Conservation (phyloP, 2,329 filamentous ascomycete genomes). For the Pseudogymnoascus sp. region DNA sequence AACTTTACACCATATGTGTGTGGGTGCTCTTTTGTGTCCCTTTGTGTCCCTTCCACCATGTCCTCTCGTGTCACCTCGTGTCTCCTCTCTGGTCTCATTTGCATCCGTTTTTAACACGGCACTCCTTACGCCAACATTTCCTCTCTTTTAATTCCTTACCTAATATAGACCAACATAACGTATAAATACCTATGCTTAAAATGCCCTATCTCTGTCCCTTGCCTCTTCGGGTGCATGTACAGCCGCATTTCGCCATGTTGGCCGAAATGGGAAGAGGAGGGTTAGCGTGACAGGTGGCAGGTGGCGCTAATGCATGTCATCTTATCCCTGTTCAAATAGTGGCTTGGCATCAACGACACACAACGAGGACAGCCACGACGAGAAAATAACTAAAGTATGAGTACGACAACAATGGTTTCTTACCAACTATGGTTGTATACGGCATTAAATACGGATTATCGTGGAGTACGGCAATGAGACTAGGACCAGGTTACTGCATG, state of each 20-base stretch:
- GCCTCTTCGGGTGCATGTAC: not conserved
- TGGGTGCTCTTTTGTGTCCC: not conserved
- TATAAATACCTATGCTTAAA: not conserved
- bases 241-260: not conserved
- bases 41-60: not conserved
- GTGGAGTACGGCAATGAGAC: not conserved
- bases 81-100: not conserved
- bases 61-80: not conserved
- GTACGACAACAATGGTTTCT: not conserved
- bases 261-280: not conserved
- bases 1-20: not conserved
- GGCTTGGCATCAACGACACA: not conserved
- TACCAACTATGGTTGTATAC: not conserved
- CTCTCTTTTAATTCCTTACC: not conserved
- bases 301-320: not conserved
- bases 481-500: not conserved
- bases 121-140: not conserved
- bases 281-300: not conserved
- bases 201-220: not conserved
- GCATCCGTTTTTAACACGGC: not conserved
- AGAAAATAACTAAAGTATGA: not conserved
- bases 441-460: not conserved
- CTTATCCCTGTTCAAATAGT: not conserved
- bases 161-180: not conserved
- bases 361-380: not conserved